Evolutionary conservation across 306 rosid genomes (phyloP), one percentile per base, ranked within the genome.

Genomic region (Cyamopsis tetragonoloba): DNA sequence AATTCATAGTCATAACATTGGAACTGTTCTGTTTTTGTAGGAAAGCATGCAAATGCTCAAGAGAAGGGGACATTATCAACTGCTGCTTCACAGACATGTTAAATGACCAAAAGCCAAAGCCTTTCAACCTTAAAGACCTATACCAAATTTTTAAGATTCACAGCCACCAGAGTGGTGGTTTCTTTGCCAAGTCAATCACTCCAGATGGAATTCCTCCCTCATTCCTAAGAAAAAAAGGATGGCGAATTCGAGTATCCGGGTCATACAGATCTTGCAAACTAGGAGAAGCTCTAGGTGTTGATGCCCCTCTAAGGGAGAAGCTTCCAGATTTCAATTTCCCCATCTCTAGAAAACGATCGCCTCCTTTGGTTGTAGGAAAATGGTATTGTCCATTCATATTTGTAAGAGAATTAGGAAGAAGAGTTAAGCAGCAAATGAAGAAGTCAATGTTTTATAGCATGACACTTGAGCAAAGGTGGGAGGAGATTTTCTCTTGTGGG

Each of bases 401-500:
- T 76, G 92, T 89, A 64, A 87, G 81, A 26, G 96, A 92, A 68
- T 80, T 41, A 54, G 81, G 55, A 34, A 43, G 57, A 12, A 68
- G 51, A 31, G 19, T 73, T 3, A 82, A 54, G 8, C 68, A 46
- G 7, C 96, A 89, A 77, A 89, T 92, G 98, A 83, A 68, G 84
- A 87, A 62, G 57, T 67, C 84, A 0, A 71, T 78, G 73, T 79
- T 77, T 31, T 92, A 92, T 46, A 60, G 80, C n/a, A 63, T 87
- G 73, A 87, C 87, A 43, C 81, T 89, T 1, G 87, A 89, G 80
- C 96, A 92, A 60, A 82, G 79, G 32, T 92, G 96, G 98, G 95
- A 87, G 54, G 92, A 92, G 76, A 84, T 92, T 2, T 79, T 72
- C 82, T 51, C 92, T 1, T 76, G 91, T 47, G 84, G 68, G 13